Conservation (phyloP, 768 basidiomycete species). For the Trametes cinnabarina region DNA sequence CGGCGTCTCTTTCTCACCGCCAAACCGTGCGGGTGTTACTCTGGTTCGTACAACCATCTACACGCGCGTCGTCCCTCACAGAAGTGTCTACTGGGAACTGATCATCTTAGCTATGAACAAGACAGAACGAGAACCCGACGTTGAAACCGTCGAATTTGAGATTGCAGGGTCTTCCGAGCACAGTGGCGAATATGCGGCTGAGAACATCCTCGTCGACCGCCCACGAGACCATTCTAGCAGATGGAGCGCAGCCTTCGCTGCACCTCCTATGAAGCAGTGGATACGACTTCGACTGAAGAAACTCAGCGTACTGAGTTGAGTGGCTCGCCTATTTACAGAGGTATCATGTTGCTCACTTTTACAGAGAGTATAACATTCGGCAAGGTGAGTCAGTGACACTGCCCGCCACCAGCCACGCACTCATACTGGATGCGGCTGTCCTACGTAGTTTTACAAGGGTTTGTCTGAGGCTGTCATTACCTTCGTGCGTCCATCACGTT, state of each 20-base stretch:
- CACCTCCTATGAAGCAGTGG: slow-evolving; percentile 62
- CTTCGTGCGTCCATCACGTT: not conserved
- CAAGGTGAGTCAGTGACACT: slow-evolving; percentile 60
- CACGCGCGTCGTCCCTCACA: too few species aligned
- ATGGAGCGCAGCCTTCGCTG: slow-evolving; percentile 71
- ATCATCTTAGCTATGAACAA: not conserved
- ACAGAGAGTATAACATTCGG: slow-evolving; percentile 76
- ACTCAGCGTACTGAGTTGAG: slow-evolving; percentile 64
- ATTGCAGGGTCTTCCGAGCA: slow-evolving; percentile 67
- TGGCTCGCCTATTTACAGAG: slow-evolving; percentile 12
- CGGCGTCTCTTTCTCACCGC: slow-evolving; percentile 6
- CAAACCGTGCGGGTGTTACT: too few species aligned
- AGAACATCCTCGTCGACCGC: slow-evolving; percentile 65
- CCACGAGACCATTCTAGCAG: slow-evolving; percentile 65
- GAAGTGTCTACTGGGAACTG: too few species aligned
- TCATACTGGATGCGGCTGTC: too few species aligned
- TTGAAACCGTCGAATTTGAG: slow-evolving; percentile 42
- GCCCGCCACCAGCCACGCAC: too few species aligned
- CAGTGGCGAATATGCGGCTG: slow-evolving; percentile 65
- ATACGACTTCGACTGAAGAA: slow-evolving; percentile 63
- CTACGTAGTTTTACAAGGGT: slow-evolving; percentile 41
- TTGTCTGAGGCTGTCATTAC: not conserved
- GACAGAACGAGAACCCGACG: not conserved
- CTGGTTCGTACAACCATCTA: too few species aligned
- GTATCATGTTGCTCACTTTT: not conserved